Percentiles rank a stretch among this genome's conserved stretches.
phyloP scores from a whole-genome alignment of 306 rosid genomes.

The Quillaja saponaria region DNA sequence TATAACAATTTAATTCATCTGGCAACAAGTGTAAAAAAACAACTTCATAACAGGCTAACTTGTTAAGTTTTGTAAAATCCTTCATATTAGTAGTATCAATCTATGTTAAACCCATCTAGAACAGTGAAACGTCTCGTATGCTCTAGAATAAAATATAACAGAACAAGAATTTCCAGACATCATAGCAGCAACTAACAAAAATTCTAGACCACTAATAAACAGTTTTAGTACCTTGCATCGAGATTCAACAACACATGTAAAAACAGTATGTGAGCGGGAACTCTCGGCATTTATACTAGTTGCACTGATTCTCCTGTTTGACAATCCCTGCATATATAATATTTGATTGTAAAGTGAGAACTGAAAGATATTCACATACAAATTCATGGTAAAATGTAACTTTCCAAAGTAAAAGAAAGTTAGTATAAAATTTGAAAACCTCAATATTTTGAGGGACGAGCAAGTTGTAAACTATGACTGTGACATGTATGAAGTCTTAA shows the following conservation, averaged over 20 bases:
- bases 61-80: slow-evolving; percentile 6
- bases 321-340: slow-evolving; percentile 70
- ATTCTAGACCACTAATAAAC: slow-evolving; percentile 3
- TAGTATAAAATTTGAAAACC: not conserved
- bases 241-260: slow-evolving; percentile 92
- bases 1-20: not conserved
- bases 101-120: not conserved
- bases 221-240: slow-evolving; percentile 73
- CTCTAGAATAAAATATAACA: not conserved
- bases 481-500: too few relatives aligned
- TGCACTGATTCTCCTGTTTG: slow-evolving; percentile 93
- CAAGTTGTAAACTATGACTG: too few relatives aligned
- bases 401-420: slow-evolving; percentile 16
- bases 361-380: slow-evolving; percentile 3
- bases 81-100: not conserved
- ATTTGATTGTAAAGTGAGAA: slow-evolving; percentile 3
- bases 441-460: too few relatives aligned
- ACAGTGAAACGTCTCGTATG: not conserved
- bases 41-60: not conserved
- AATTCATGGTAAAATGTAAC: not conserved
- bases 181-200: slow-evolving; percentile 1
- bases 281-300: slow-evolving; percentile 97
- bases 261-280: slow-evolving; percentile 99
- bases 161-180: too few relatives aligned
- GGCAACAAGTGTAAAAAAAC: slow-evolving; percentile 13